Percentiles rank a stretch among this genome's conserved stretches.
These are phyloP conservation scores for Xylariales sp. DNA, from an alignment of 2,329 filamentous ascomycete species.

Conservation along the genomic window DNA sequence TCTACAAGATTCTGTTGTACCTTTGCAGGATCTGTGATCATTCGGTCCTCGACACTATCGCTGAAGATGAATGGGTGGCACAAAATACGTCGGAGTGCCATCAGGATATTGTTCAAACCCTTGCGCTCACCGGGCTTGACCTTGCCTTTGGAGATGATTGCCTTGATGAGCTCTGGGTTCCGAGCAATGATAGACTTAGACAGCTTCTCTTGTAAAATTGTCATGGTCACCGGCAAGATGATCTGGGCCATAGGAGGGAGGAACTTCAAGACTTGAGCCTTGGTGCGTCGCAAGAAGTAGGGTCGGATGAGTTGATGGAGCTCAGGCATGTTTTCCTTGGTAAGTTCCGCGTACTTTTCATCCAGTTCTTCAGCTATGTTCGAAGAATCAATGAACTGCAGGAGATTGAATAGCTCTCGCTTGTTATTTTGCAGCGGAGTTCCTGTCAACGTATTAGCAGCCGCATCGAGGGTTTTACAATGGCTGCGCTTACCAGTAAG, in stretches of 20 bases:
- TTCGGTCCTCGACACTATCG: conserved; percentile 79
- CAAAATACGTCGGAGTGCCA: conserved; percentile 90
- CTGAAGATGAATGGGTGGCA: conserved; percentile 97
- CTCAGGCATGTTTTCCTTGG: conserved; percentile 73
- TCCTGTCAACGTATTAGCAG: conserved; percentile 23
- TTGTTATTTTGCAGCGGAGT: conserved; percentile 96
- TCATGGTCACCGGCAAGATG: conserved; percentile 95
- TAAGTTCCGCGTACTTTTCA: conserved; percentile 69
- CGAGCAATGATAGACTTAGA: conserved; percentile 92
- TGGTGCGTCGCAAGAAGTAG: conserved; percentile 71
- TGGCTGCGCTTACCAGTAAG: conserved; percentile 57
- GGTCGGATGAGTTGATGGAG: conserved; percentile 79
- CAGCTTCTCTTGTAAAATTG: conserved; percentile 84
- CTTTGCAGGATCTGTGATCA: conserved; percentile 48
- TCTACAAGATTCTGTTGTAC: conserved; percentile 81
- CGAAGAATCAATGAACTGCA: conserved; percentile 81
- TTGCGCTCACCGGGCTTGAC: conserved; percentile 68
- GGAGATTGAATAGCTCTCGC: conserved; percentile 89
- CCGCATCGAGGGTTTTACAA: too few relatives aligned
- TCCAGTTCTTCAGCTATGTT: conserved; percentile 70
- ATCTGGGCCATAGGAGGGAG: conserved; percentile 91
- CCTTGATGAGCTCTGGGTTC: conserved; percentile 81
- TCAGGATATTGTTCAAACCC: conserved; percentile 87
- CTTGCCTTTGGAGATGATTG: conserved; percentile 70
- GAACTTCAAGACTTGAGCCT: conserved; percentile 85